Evolutionary conservation across 1,139 yeast species (phyloP), one percentile per base, ranked within the genome.

Genomic region (Hansenula sp.): DNA sequence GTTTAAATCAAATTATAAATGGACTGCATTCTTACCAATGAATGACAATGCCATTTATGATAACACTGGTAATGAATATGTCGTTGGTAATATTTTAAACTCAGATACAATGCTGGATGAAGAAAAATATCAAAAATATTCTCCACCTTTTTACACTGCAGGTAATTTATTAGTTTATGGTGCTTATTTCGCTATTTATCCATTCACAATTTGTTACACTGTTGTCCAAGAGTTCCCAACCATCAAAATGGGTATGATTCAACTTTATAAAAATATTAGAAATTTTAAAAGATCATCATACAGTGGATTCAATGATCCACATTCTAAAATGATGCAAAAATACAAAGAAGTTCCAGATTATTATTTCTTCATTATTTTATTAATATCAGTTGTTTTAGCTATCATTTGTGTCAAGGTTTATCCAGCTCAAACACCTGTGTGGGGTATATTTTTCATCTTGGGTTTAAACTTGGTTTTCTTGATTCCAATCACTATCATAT

Each of bases 301-400:
- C 60, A 39, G 66, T 29, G 17, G 13, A 3, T 66, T 61, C 44
- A 56, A 68, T 20, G 86, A 79, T 49, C 75, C 82, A 1, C 82
- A 78, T 47, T 67, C 75, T 33, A 65, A 68, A 40, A 72, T 77
- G 75, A 77, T 78, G 80, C 47, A 66, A 21, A 60, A 62, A 17
- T 77, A 77, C 55, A 68, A 66, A 30, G 87, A 80, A 50, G 85
- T 78, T 17, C 86, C 86, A 12, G 81, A 77, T 44, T 73, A 75
- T 75, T 76, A 77, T 70, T 80, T 72, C 48, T 48, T 75, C 20
- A 41, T 62, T 12, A 68, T 79, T 16, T 59, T 79, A 42, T 45
- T 74, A n/a, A 47, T 71, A 17, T 68, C 84, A 3, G 52, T 78
- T 7, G 69, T 65, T 8, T 61, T 77, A 40, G 82, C 76, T 6